A percentile compares a stretch with the other conserved stretches of the same genome.
These are phyloP conservation scores for Podospora pseudopauciseta DNA, from an alignment of 495 filamentous ascomycete species.

Conservation along the genomic window DNA sequence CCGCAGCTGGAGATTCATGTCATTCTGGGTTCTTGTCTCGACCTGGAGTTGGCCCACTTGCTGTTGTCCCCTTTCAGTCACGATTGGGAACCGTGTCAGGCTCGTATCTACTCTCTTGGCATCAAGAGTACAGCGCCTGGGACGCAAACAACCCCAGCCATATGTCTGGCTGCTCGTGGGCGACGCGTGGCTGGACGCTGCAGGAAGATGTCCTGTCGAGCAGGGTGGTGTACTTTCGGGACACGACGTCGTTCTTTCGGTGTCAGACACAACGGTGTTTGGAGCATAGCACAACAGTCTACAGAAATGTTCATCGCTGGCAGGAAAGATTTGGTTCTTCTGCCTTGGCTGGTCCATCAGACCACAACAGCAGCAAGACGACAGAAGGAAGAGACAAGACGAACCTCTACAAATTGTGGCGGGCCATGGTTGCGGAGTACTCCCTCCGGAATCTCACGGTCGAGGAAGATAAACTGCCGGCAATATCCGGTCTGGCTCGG, in stretches of 20 bases:
- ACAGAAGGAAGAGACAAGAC: neutral
- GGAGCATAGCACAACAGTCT: neutral
- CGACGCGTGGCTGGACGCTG: neutral
- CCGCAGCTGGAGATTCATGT: neutral
- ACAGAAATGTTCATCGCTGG: neutral
- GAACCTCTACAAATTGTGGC: neutral
- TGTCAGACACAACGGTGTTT: neutral
- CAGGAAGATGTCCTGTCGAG: neutral
- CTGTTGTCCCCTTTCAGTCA: neutral
- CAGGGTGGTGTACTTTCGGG: neutral
- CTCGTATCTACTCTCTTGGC: neutral
- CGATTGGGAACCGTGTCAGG: neutral
- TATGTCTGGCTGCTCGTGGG: neutral
- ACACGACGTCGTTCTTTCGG: neutral
- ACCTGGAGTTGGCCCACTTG: neutral
- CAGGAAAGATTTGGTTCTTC: neutral
- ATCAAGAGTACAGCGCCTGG: neutral
- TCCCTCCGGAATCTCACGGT: neutral
- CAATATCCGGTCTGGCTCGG: neutral
- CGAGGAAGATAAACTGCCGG: neutral
- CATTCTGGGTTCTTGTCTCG: neutral
- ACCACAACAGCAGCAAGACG: neutral
- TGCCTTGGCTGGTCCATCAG: neutral
- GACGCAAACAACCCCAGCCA: neutral
- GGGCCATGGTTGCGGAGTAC: neutral